Base-by-base conservation (phyloP, 345 rosid species). In the Geranium brycei region DNA sequence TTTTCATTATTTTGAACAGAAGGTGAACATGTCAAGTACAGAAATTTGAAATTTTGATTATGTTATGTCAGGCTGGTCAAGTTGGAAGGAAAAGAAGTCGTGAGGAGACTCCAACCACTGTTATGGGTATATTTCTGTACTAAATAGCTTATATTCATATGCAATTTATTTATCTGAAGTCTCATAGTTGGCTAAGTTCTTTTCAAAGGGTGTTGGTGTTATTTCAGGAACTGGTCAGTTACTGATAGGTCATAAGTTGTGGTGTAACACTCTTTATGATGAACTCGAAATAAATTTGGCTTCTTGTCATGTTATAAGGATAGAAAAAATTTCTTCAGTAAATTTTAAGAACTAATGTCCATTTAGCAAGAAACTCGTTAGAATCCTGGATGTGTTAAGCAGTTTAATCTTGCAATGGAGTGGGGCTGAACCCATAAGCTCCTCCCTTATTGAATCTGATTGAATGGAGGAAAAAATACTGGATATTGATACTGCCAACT, bases 31-130 rank as follows among this genome's bases (percentile, higher is more conserved):
- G 17, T 55, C 17, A 55, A 47, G 8, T 31, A 62, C 8, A 16
- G 15, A 55, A 58, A 47, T 64, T 53, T 71, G 18, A 69, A 69
- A 64, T 66, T 7, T 56, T 38, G 19, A 41, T 32, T 28, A 13
- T 62, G 56, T 61, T 73, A 23, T 64, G 10, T 61, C 85, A 89
- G 98, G 86, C 68, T 18, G 87, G 74, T 75, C 79, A 81, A 77
- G 65, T 70, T 16, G 64, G 83, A 79, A 80, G 69, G 77, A 93
- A 88, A 80, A 81, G 86, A 77, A 85, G 86, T 61, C 71, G 82
- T 5, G 87, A 88, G 47, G 87, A 81, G 66, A 82, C 85, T 51
- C 85, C 82, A 32, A 63, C 77, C 12, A 71, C 62, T 66, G 91
- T 96, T 93, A 87, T 69, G 78, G 61, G 19, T 63, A 57, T 55